These are phyloP conservation scores for Syzygium malaccense DNA, from an alignment of 441 rosid genomes.

Conservation along the genomic window DNA sequence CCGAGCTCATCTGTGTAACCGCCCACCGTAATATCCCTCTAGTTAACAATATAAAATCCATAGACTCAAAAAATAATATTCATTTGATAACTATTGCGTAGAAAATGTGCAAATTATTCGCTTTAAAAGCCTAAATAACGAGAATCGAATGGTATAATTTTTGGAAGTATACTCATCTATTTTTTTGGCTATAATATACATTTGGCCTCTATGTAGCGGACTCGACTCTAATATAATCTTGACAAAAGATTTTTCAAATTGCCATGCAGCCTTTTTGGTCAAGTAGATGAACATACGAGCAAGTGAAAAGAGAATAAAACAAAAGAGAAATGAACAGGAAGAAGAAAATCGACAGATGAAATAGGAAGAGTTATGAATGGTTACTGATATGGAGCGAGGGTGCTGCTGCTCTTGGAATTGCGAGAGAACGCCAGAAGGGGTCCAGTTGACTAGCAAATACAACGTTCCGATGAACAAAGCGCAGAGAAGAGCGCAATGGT, in stretches of 20 bases:
- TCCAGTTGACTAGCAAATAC: background rate
- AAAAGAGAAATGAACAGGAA: background rate
- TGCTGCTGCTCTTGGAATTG: background rate
- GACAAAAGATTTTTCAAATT: background rate
- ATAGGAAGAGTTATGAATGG: background rate
- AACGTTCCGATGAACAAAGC: background rate
- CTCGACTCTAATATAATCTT: background rate
- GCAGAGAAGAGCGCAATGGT: background rate
- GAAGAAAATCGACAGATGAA: too few species aligned
- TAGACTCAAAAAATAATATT: background rate
- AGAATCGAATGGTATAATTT: background rate
- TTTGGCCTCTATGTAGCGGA: background rate
- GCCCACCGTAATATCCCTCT: background rate
- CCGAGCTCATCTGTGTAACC: conserved; percentile 17
- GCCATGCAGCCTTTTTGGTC: background rate
- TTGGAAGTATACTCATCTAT: background rate
- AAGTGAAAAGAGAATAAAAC: background rate
- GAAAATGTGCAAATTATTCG: background rate
- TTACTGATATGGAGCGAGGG: background rate
- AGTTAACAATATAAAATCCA: background rate
- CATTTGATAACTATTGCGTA: background rate
- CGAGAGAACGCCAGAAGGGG: background rate
- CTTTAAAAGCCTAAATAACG: background rate
- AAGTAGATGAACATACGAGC: background rate
- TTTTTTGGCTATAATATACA: background rate